Conservation (phyloP, 169 alveolate genomes). For the Plasmodium reichenowi region DNA sequence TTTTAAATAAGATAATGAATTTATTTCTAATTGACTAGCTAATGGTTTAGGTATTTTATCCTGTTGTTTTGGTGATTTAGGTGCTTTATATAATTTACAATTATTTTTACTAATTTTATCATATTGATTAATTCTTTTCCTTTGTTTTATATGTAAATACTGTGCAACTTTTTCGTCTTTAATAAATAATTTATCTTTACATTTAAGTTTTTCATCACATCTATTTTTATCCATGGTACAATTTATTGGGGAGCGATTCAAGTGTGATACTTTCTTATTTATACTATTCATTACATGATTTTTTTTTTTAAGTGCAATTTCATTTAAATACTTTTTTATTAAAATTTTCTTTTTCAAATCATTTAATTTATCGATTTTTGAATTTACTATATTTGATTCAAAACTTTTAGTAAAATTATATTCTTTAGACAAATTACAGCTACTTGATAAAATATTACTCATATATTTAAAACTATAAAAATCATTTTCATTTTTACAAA, state of each 20-base stretch:
- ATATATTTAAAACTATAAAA: slow-evolving; percentile 62
- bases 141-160: slow-evolving; percentile 31
- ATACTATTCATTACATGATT: slow-evolving; percentile 1
- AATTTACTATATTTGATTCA: slow-evolving; percentile 58
- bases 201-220: slow-evolving; percentile 6
- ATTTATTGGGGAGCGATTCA: slow-evolving; percentile 12
- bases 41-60: slow-evolving; percentile 68
- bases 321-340: slow-evolving; percentile 61
- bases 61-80: slow-evolving; percentile 64
- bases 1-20: slow-evolving; percentile 40
- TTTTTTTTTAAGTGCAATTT: slow-evolving; percentile 37
- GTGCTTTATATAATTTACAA: slow-evolving; percentile 27
- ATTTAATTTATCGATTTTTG: slow-evolving; percentile 33
- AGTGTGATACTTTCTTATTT: slow-evolving; percentile 14
- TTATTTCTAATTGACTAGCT: slow-evolving; percentile 67
- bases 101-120: slow-evolving; percentile 27
- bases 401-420: slow-evolving; percentile 15
- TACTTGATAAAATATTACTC: slow-evolving; percentile 64
- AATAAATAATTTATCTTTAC: not conserved
- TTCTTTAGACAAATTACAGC: slow-evolving; percentile 59
- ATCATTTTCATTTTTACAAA: slow-evolving; percentile 47
- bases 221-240: slow-evolving; percentile 28
- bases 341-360: slow-evolving; percentile 48
- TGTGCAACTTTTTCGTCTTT: slow-evolving; percentile 14
- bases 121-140: slow-evolving; percentile 4